A percentile compares a stretch with the other conserved stretches of the same genome.
These are phyloP conservation scores for Colletotrichum karsti DNA, from an alignment of 2,329 filamentous ascomycete genomes.

Conservation along the genomic window DNA sequence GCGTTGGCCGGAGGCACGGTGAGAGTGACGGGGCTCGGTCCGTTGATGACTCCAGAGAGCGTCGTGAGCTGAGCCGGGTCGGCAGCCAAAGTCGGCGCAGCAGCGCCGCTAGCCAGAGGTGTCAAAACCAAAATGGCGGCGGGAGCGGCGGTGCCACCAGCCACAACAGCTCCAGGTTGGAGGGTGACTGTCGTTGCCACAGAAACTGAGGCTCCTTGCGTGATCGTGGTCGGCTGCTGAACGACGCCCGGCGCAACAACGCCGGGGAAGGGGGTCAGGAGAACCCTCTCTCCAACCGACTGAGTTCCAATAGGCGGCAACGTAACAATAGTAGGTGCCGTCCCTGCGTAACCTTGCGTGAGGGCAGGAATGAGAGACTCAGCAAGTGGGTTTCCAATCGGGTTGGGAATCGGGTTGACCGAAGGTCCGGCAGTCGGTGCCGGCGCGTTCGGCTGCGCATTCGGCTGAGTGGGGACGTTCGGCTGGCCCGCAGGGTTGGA, in stretches of 20 bases:
- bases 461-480: no score
- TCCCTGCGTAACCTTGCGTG: conserved; percentile 5
- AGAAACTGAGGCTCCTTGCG: not conserved
- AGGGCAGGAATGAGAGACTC: not conserved
- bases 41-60: not conserved
- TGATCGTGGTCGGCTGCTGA: not conserved
- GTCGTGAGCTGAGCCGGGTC: conserved; percentile 8
- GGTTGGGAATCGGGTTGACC: not conserved
- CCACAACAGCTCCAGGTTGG: not conserved
- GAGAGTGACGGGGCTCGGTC: not conserved
- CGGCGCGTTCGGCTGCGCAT: not conserved
- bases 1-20: conserved; percentile 7
- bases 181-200: conserved; percentile 1
- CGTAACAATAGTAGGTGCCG: conserved; percentile 4
- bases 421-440: not conserved
- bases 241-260: not conserved
- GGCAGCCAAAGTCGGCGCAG: not conserved
- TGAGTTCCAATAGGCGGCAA: conserved; percentile 2
- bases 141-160: not conserved
- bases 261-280: conserved; percentile 3
- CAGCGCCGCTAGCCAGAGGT: not conserved
- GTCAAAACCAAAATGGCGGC: conserved; percentile 5
- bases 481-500: no score
- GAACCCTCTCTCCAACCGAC: not conserved
- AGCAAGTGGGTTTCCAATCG: no score